Conservation (phyloP, 805 yeast species). For the Myxozyma monticola region DNA sequence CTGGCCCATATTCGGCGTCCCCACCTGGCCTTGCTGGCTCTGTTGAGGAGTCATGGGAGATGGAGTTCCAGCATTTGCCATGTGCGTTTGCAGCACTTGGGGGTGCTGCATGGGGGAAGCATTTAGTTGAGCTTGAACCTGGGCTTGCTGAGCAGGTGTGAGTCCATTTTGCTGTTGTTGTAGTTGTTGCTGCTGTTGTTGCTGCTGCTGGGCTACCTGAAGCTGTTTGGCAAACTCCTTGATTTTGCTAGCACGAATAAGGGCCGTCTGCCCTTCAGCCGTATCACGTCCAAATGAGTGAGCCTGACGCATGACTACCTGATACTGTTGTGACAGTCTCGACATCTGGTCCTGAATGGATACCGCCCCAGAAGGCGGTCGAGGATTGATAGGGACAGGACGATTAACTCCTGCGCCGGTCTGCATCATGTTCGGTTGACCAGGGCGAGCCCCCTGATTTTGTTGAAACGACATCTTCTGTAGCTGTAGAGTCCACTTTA, state of each 20-base stretch:
- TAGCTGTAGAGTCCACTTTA: too few relatives aligned
- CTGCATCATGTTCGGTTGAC: too few relatives aligned
- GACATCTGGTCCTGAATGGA: slow-evolving; percentile 22
- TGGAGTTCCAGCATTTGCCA: slow-evolving; percentile 5
- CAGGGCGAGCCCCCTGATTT: too few relatives aligned
- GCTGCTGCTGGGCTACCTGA: slow-evolving; percentile 13
- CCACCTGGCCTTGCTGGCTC: slow-evolving; percentile 15
- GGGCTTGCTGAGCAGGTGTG: too few relatives aligned
- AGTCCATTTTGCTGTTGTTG: slow-evolving; percentile 15
- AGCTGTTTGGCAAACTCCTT: slow-evolving; percentile 20
- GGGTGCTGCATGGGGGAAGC: slow-evolving; percentile 1
- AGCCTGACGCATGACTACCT: slow-evolving; percentile 21
- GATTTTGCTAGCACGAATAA: slow-evolving; percentile 19
- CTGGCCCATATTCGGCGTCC: neutral
- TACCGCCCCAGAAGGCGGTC: too few relatives aligned
- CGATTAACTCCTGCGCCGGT: too few relatives aligned
- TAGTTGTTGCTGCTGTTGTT: slow-evolving; percentile 22
- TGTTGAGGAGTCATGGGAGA: slow-evolving; percentile 6
- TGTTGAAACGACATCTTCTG: too few relatives aligned
- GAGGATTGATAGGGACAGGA: too few relatives aligned
- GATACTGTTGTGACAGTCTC: slow-evolving; percentile 26
- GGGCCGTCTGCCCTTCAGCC: slow-evolving; percentile 19
- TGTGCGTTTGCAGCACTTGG: slow-evolving; percentile 13
- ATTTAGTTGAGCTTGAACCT: slow-evolving; percentile 8
- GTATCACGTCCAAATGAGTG: slow-evolving; percentile 21